A percentile compares a stretch with the other conserved stretches of the same genome.
Evolutionary conservation across 2,329 filamentous ascomycete genomes (phyloP).

Genomic region (Talaromyces sp.): DNA sequence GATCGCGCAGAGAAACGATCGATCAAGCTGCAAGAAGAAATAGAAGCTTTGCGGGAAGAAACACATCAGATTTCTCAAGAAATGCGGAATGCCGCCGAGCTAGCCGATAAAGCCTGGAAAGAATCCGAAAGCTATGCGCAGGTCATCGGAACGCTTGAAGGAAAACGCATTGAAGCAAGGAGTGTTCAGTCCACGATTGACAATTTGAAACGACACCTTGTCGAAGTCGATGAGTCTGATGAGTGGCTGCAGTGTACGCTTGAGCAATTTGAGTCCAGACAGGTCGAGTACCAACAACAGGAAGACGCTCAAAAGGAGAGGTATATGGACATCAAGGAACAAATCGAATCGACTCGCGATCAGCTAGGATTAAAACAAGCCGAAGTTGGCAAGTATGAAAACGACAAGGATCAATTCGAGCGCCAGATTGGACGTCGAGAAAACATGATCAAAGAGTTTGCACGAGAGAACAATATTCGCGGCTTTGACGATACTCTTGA

Average conservation of each 20-base stretch:
- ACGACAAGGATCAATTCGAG: constrained; percentile 84
- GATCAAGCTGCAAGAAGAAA: constrained; percentile 62
- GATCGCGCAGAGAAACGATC: constrained; percentile 68
- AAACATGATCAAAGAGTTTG: constrained; percentile 73
- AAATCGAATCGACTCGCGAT: constrained; percentile 49
- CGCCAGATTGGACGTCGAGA: constrained; percentile 71
- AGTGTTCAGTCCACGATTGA: constrained; percentile 69
- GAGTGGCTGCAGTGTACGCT: constrained; percentile 69
- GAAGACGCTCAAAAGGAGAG: constrained; percentile 61
- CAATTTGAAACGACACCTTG: constrained; percentile 69
- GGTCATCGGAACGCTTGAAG: constrained; percentile 71
- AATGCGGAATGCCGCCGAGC: constrained; percentile 45
- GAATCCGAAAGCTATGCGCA: constrained; percentile 71
- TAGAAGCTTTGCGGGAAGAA: constrained; percentile 57
- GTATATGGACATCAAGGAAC: constrained; percentile 62
- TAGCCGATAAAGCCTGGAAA: constrained; percentile 66
- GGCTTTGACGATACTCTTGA: constrained; percentile 79
- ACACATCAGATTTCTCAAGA: constrained; percentile 58
- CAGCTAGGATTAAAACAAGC: constrained; percentile 43
- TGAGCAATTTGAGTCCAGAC: constrained; percentile 73
- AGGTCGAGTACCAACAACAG: constrained; percentile 64
- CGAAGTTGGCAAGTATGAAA: constrained; percentile 69
- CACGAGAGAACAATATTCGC: constrained; percentile 72
- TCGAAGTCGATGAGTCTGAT: constrained; percentile 76
- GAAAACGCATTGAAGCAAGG: constrained; percentile 71